Evolutionary conservation across 306 rosid genomes (phyloP).

Genomic region (Purshia tridentata): DNA sequence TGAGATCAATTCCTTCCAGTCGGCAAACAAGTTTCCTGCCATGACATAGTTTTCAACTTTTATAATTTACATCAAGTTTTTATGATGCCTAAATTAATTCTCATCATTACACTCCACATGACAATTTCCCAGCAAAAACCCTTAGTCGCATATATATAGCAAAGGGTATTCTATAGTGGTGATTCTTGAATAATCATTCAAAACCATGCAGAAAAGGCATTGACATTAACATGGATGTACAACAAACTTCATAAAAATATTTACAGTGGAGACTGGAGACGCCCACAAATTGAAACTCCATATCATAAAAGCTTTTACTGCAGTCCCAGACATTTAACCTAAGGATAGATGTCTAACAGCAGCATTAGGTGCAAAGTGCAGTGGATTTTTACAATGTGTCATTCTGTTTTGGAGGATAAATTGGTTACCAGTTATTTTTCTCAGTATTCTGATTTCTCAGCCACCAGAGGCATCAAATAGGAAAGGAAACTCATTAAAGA

Average conservation of each 20-base stretch:
- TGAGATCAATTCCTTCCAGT: constrained; percentile 62
- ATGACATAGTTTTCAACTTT: constrained; percentile 14
- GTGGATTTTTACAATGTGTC: too few relatives aligned
- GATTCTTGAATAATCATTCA: background rate
- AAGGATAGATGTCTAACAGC: background rate
- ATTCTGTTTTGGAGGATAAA: background rate
- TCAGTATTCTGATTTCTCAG: background rate
- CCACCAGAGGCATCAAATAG: background rate
- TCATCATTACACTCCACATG: background rate
- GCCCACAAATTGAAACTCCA: background rate
- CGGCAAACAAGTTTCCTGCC: constrained; percentile 75
- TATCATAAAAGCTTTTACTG: background rate
- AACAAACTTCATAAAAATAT: background rate
- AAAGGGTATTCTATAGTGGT: background rate
- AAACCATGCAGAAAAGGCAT: background rate
- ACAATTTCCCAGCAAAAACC: background rate
- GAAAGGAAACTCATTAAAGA: constrained; percentile 5
- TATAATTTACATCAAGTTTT: background rate
- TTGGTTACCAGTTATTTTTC: background rate
- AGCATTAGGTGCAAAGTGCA: background rate
- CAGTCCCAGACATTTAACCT: background rate
- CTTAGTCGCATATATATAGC: background rate
- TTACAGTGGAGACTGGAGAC: background rate
- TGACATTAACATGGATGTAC: background rate
- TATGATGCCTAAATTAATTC: background rate